phyloP scores from a whole-genome alignment of 2,329 filamentous ascomycete species.

The Pyricularia sp. region DNA sequence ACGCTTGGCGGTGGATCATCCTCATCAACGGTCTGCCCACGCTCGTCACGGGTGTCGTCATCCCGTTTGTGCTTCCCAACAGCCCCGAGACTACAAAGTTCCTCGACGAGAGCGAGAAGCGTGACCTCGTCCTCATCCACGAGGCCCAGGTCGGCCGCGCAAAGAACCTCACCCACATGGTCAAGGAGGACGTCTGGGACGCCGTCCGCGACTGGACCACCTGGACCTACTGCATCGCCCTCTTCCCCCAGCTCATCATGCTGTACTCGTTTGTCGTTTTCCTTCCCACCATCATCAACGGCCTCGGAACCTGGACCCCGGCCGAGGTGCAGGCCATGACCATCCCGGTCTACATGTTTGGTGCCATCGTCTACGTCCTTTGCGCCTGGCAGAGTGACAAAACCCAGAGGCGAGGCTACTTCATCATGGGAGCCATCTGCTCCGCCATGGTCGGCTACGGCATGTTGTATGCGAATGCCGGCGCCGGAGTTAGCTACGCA shows the following conservation, averaged over 20 bases:
- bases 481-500: conserved; percentile 46
- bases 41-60: conserved; percentile 38
- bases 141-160: conserved; percentile 5
- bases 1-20: conserved; percentile 54
- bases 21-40: conserved; percentile 51
- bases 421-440: conserved; percentile 55
- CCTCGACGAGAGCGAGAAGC: conserved; percentile 38
- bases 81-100: conserved; percentile 43
- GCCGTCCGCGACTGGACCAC: conserved; percentile 33
- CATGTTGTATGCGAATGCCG: conserved; percentile 46
- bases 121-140: conserved; percentile 21
- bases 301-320: conserved; percentile 39
- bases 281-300: conserved; percentile 56
- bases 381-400: conserved; percentile 51
- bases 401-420: conserved; percentile 46
- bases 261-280: conserved; percentile 58
- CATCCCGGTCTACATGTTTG: conserved; percentile 54
- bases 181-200: conserved; percentile 24
- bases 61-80: conserved; percentile 47
- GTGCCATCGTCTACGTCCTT: conserved; percentile 39
- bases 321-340: conserved; percentile 54
- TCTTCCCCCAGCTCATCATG: conserved; percentile 47
- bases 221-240: conserved; percentile 49
- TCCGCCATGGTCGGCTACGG: conserved; percentile 58
- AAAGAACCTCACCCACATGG: conserved; percentile 1